Base-by-base conservation (phyloP, 345 rosid species). In the Rhizophora apiculata region DNA sequence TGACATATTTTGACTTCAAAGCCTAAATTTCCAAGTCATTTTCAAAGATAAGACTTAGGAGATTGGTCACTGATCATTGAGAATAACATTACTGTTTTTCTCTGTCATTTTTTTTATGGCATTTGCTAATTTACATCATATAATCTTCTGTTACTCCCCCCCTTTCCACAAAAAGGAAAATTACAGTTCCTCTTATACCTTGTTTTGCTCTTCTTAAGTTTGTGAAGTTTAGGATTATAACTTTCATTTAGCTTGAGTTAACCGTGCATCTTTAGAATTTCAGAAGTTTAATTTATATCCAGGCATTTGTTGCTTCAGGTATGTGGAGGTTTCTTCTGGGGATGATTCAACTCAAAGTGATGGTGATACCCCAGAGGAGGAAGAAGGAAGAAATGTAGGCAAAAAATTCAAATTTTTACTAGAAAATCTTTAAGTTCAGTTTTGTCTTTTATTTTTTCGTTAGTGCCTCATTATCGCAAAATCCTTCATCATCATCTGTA, bases 311-410 rank as follows among this genome's bases (percentile, higher is more conserved):
- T 73, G 62, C 56, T 68, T 46, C 85, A 94, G 97, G 72, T 89
- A 79, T 80, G 75, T 78, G 39, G 98, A 91, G 63, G 64, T 71
- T 67, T 86, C 92, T 22, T 82, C 95, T 22, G 89, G 81, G 26
- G 89, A 74, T 66, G 84, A 84, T 64, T 69, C 88, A 61, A 78
- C 18, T 62, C 59, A 75, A 75, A 84, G 82, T 72, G 88, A 81
- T 66, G 75, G 30, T 34, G 80, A 78, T 69, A 65, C 49, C 52
- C 60, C 75, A 21, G 77, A 83, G 74, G 83, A 64, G 27, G 81
- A 82, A 71, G 80, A 69, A 74, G 89, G 82, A 69, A 75, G 74
- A 72, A 82, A 83, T 65, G 84, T 67, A 53, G 36, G 79, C 59
- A 48, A 71, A 69, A 26, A 77, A 70, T 72, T 73, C 59, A 65